Evolutionary conservation across 1,284 basidiomycete species (phyloP).

Genomic region (Mycena sp.): DNA sequence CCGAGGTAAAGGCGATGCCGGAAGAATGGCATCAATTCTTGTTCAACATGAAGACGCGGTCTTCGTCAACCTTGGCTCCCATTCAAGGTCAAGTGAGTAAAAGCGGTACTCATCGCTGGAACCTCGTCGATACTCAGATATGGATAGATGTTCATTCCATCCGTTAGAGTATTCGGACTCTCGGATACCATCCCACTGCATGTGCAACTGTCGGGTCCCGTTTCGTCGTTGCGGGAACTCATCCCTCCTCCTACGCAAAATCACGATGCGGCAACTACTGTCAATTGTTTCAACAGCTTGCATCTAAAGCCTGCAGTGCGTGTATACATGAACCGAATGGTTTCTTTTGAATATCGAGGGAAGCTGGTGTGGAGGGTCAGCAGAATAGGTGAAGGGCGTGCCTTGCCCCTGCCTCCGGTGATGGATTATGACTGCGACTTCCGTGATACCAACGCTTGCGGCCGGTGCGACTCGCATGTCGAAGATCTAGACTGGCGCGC

Average conservation of each 20-base stretch:
- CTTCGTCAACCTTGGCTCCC: background rate
- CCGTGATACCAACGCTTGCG: too few species aligned
- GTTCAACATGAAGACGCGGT: slow-evolving; percentile 13
- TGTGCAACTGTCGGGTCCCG: slow-evolving; percentile 6
- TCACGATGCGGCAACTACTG: too few species aligned
- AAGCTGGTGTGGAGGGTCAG: slow-evolving; percentile 9
- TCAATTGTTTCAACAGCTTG: too few species aligned
- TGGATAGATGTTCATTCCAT: slow-evolving; percentile 22
- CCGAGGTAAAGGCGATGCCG: slow-evolving; percentile 16
- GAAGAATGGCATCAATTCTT: slow-evolving; percentile 27
- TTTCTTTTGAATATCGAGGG: slow-evolving; percentile 6
- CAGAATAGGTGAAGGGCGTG: slow-evolving; percentile 13
- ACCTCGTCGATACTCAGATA: background rate
- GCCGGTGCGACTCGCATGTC: background rate
- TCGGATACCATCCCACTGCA: slow-evolving; percentile 25
- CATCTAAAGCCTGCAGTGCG: too few species aligned
- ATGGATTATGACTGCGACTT: slow-evolving; percentile 17
- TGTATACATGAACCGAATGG: slow-evolving; percentile 18
- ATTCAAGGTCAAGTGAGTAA: slow-evolving; percentile 22
- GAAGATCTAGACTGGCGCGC: slow-evolving; percentile 19
- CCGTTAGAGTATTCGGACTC: slow-evolving; percentile 24
- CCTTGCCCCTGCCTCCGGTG: slow-evolving; percentile 12
- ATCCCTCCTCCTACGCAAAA: background rate
- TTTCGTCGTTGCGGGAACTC: slow-evolving; percentile 17
- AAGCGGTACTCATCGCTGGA: background rate